Evolutionary conservation across 495 filamentous ascomycete species (phyloP).

Genomic region (Tuber indicum): DNA sequence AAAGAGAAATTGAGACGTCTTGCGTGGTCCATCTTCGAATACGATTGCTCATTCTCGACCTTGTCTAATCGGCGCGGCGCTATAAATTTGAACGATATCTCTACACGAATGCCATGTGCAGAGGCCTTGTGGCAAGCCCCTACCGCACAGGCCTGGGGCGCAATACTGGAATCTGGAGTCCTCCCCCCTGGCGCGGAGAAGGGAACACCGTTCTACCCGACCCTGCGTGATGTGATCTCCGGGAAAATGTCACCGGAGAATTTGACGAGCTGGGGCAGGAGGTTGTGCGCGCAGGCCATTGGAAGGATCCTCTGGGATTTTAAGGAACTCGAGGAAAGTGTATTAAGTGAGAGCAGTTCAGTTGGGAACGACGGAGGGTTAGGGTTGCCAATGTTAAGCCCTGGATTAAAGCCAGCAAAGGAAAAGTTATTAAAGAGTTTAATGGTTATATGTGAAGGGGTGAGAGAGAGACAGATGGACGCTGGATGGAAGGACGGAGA

Average conservation of each 20-base stretch:
- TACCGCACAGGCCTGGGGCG: slow-evolving; percentile 38
- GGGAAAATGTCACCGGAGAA: slow-evolving; percentile 30
- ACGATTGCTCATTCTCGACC: slow-evolving; percentile 43
- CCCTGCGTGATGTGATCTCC: slow-evolving; percentile 39
- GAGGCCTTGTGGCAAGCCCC: slow-evolving; percentile 42
- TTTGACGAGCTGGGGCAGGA: slow-evolving; percentile 41
- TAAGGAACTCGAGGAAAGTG: slow-evolving; percentile 42
- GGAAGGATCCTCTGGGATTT: slow-evolving; percentile 43
- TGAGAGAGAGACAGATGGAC: slow-evolving; percentile 27
- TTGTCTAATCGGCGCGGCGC: slow-evolving; percentile 42
- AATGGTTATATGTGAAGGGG: slow-evolving; percentile 32
- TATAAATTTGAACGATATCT: slow-evolving; percentile 42
- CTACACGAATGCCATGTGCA: slow-evolving; percentile 39
- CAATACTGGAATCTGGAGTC: slow-evolving; percentile 25
- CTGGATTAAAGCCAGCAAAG: slow-evolving; percentile 39
- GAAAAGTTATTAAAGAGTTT: slow-evolving; percentile 33
- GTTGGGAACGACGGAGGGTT: slow-evolving; percentile 22
- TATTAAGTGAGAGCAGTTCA: slow-evolving; percentile 29
- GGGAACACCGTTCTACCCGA: slow-evolving; percentile 35
- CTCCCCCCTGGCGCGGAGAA: slow-evolving; percentile 17
- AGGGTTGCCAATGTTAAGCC: slow-evolving; percentile 34
- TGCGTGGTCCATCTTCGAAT: slow-evolving; percentile 43
- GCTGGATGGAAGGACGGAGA: slow-evolving; percentile 26
- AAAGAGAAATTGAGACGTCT: slow-evolving; percentile 39
- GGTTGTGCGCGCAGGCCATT: slow-evolving; percentile 42